phyloP scores from a whole-genome alignment of 768 basidiomycete genomes.

The Lepiota venenata region DNA sequence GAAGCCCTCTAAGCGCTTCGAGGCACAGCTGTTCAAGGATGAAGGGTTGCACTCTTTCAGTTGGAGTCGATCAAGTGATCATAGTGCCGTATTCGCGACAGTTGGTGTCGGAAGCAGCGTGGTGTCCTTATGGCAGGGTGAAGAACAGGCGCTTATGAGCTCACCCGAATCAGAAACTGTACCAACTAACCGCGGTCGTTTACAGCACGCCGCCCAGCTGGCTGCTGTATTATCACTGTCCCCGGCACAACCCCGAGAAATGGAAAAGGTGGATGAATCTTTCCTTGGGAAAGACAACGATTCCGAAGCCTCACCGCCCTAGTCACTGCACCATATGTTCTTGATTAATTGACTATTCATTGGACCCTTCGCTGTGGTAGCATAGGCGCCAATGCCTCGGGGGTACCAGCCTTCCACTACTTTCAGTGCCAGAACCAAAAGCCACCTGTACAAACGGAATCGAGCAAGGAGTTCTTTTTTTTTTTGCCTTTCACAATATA shows the following conservation, averaged over 20 bases:
- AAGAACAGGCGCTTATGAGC: slow-evolving; percentile 2
- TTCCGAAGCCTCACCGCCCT: too few species aligned
- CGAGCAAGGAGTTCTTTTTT: too few species aligned
- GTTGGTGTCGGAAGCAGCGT: background rate
- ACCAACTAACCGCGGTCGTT: background rate
- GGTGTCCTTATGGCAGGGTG: slow-evolving; percentile 5
- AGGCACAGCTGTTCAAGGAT: background rate
- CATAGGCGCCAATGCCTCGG: too few species aligned
- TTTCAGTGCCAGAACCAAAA: too few species aligned
- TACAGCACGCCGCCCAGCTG: background rate
- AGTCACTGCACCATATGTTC: too few species aligned
- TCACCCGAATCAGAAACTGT: background rate
- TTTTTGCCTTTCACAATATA: too few species aligned
- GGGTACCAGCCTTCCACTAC: too few species aligned
- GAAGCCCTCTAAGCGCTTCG: slow-evolving; percentile 3
- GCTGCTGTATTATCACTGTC: background rate
- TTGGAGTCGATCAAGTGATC: slow-evolving; percentile 2
- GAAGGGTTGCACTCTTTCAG: slow-evolving; percentile 6
- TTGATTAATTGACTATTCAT: too few species aligned
- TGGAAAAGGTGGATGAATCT: background rate
- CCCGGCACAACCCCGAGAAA: background rate
- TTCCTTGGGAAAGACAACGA: too few species aligned
- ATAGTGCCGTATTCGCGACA: slow-evolving; percentile 2
- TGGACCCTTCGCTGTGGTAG: too few species aligned
- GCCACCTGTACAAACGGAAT: too few species aligned